Evolutionary conservation across 2,329 filamentous ascomycete species (phyloP), one percentile per base, ranked within the genome.

Genomic region (Pestalotiopsis fici): DNA sequence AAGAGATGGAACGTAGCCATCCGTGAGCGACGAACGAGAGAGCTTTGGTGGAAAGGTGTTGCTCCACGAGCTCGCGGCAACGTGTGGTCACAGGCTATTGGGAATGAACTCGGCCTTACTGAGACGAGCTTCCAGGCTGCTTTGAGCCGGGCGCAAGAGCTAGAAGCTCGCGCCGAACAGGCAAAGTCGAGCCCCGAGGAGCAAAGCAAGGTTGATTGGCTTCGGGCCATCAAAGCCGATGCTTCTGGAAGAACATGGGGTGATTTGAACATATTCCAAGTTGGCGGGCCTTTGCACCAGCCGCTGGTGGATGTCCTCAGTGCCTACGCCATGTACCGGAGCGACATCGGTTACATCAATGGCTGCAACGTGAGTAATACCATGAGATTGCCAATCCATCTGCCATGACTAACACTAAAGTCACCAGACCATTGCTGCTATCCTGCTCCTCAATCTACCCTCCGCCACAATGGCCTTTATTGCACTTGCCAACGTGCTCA

Each of bases 11-110:
- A 88, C 60, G 84, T 86, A 1, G 90, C 91, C n/a, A 85, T 93
- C 50, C 83, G 86, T 4, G 90, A 93, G 76, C 88, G 89, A 54
- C 83, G 87, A 35, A 93, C 91, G 1, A 85, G 92, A 43, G 92
- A 95, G 73, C 83, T 96, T 59, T 96, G 92, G 92, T 96, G 93
- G 93, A 87, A 89, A 67, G 93, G 93, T 5, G 86, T 96, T 35
- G 89, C 92, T 0, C 90, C 92, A 1, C 86, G 90, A 67, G 89
- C 88, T 75, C 86, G 93, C 37, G 91, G 90, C 27, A 78, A 83
- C 4, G 90, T 94, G 6, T 95, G 92, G 92, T 80, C 85, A 50
- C 85, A 85, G 64, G 91, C 92, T 2, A 88, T 94, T 57, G 92
- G 92, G 37, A 95, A 95, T 74, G 89, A 92, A 65, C 84, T 94